Evolutionary conservation across 2,329 filamentous ascomycete genomes (phyloP), one percentile per base, ranked within the genome.

Genomic region (Penicillium sumatraense): DNA sequence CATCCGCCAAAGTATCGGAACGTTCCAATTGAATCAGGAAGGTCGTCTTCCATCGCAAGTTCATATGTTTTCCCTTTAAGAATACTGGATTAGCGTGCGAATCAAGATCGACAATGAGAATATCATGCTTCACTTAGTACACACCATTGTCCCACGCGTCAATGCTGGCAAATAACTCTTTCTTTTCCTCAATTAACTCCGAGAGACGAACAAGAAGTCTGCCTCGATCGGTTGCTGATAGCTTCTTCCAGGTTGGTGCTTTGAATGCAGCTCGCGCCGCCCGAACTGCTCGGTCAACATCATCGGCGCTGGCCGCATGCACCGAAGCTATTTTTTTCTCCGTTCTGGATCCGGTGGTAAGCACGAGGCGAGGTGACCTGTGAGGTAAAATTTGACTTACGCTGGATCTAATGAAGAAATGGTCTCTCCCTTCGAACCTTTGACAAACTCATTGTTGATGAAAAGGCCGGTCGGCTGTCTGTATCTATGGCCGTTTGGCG

Each of bases 1-100:
- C 90, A 96, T 60, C 92, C 91, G 72, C 84, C 91, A 68, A 93
- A 95, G 81, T 93, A 97, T 49, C 63, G 9, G 52, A 36, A 36
- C 18, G 33, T 36, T 8, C 56, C 42, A 53, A 53, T 54, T 26
- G 51, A 56, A 18, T 36, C 33, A 5, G 33, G 33, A 49, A 50
- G 24, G 23, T 40, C 48, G 5, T 50, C 48, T 26, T 50, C 48
- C 21, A 50, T 41, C 7, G 48, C 56, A 24, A 40, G 48, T 4
- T 24, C 33, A 13, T 50, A 50, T 20, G 48, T 38, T 20, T 50
- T 50, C 16, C 48, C 48, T 36, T 2, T 18, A 5, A 1, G 16
- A n/a, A n/a, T n/a, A n/a, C n/a, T n/a, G n/a, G n/a, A n/a, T n/a
- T n/a, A n/a, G n/a, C n/a, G n/a, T n/a, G n/a, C n/a, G n/a, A n/a